phyloP scores from a whole-genome alignment of 2,329 filamentous ascomycete genomes.

The Pleochaeta shiraiana region DNA sequence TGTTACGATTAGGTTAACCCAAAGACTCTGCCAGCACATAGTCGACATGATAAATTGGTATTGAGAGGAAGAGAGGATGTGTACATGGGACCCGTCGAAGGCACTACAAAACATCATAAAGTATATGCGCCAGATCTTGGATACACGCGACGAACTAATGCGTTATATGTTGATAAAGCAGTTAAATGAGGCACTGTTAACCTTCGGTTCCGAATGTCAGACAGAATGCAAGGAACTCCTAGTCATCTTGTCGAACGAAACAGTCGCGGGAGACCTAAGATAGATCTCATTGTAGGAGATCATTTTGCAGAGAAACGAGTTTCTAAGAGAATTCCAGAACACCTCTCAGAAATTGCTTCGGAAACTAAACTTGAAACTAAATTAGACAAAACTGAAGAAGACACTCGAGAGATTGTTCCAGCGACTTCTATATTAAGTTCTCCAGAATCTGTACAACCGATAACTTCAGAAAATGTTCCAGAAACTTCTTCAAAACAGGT shows the following conservation, averaged over 20 bases:
- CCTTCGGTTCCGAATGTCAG: not conserved
- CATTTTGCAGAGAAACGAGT: not conserved
- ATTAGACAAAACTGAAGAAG: not conserved
- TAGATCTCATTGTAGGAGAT: not conserved
- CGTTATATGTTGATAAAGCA: not conserved
- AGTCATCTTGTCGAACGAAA: not conserved
- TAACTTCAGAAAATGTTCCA: not conserved
- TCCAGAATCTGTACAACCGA: too few relatives aligned
- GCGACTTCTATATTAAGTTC: too few relatives aligned
- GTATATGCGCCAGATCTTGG: not conserved
- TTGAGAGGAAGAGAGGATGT: constrained; percentile 1
- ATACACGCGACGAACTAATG: not conserved
- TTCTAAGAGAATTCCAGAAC: not conserved
- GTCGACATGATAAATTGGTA: not conserved
- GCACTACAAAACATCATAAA: not conserved
- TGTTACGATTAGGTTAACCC: not conserved
- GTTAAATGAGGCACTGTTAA: constrained; percentile 2
- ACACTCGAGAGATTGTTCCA: not conserved
- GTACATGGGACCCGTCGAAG: not conserved
- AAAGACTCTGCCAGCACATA: not conserved
- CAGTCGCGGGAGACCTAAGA: not conserved
- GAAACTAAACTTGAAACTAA: not conserved
- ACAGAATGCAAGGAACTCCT: not conserved
- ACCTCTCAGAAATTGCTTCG: not conserved
- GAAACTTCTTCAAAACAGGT: not conserved